A percentile compares a stretch with the other conserved stretches of the same genome.
These are phyloP conservation scores for Scutellaria baicalensis DNA, from an alignment of 257 asterid genomes.

Conservation along the genomic window DNA sequence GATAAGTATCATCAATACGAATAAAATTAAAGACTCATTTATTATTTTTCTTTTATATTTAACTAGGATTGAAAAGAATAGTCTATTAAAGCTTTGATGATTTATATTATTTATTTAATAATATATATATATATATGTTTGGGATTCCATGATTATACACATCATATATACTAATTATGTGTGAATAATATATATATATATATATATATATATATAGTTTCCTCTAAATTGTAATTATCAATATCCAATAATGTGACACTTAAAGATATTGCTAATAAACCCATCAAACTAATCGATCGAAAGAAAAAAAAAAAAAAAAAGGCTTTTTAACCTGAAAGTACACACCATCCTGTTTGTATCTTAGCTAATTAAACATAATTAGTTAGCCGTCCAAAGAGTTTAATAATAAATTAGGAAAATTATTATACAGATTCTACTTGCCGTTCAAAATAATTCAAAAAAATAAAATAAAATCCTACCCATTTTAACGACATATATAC, in stretches of 20 bases:
- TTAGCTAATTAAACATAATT: neutral
- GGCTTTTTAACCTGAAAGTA: neutral
- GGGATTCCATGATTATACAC: no score
- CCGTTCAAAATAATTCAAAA: neutral
- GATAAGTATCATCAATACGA: neutral
- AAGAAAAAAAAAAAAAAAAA: neutral
- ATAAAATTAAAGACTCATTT: neutral
- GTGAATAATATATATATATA: no score
- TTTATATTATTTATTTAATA: no score
- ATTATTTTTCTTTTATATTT: neutral
- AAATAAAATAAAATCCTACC: neutral
- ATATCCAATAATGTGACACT: neutral
- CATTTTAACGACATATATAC: neutral
- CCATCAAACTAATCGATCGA: neutral
- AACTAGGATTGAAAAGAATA: no score
- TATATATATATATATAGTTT: no score
- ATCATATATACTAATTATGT: no score
- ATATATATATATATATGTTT: no score
- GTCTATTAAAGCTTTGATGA: no score
- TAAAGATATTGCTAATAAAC: neutral
- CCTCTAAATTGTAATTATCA: neutral
- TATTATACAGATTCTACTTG: neutral
- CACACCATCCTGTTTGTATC: neutral
- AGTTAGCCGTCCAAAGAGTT: neutral
- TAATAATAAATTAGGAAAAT: neutral